A percentile compares a stretch with the other conserved stretches of the same genome.
phyloP scores from a whole-genome alignment of 345 rosid genomes.

The Limnanthes douglasii region DNA sequence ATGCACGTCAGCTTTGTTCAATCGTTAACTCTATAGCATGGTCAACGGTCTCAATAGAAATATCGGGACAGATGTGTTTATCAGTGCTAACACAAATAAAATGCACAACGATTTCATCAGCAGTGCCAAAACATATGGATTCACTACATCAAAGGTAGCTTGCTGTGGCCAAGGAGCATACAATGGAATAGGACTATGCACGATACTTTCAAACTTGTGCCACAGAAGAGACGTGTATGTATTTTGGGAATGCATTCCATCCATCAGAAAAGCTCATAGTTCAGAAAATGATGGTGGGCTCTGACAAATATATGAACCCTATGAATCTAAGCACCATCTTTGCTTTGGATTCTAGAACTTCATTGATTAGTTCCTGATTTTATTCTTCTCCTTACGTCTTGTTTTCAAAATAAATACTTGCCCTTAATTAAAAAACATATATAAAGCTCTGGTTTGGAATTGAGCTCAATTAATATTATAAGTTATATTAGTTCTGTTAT shows the following conservation, averaged over 20 bases:
- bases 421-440: too few relatives aligned
- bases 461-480: too few relatives aligned
- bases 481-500: too few relatives aligned
- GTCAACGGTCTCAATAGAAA: constrained; percentile 27
- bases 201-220: constrained; percentile 57
- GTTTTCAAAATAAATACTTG: too few relatives aligned
- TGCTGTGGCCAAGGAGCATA: constrained; percentile 94
- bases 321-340: constrained; percentile 86
- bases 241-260: constrained; percentile 84
- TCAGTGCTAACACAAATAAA: constrained; percentile 30
- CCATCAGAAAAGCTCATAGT: constrained; percentile 66
- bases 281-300: constrained; percentile 29
- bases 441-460: too few relatives aligned
- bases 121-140: constrained; percentile 52
- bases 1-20: constrained; percentile 41
- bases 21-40: constrained; percentile 48
- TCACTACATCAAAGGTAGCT: constrained; percentile 55
- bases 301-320: constrained; percentile 44
- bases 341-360: too few relatives aligned
- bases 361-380: too few relatives aligned
- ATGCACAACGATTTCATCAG: constrained; percentile 36
- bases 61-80: constrained; percentile 26
- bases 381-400: too few relatives aligned
- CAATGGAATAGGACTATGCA: constrained; percentile 82
- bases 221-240: constrained; percentile 44